These are phyloP conservation scores for Alternaria triticina DNA, from an alignment of 2,329 filamentous ascomycete genomes.

Conservation along the genomic window DNA sequence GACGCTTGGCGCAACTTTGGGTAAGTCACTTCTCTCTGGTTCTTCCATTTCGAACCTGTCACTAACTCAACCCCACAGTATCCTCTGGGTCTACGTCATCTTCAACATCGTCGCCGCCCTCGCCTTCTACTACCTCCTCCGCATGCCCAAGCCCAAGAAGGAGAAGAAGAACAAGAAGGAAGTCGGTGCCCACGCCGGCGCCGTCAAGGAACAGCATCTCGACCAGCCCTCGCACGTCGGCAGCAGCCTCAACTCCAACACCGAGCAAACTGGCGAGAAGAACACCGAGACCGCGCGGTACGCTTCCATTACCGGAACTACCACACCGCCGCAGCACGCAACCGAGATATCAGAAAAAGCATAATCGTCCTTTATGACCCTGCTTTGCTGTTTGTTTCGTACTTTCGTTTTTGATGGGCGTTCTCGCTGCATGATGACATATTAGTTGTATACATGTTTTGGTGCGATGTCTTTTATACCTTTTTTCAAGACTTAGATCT, in stretches of 20 bases:
- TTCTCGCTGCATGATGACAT: background rate
- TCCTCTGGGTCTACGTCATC: conserved; percentile 60
- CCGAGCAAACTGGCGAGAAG: conserved; percentile 15
- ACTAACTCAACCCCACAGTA: conserved; percentile 11
- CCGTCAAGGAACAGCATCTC: conserved; percentile 7
- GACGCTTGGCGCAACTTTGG: conserved; percentile 62
- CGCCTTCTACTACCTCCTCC: conserved; percentile 60
- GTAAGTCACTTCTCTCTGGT: conserved; percentile 26
- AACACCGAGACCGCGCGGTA: conserved; percentile 10
- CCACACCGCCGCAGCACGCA: too few relatives aligned
- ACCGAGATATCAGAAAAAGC: conserved; percentile 25
- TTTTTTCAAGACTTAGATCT: conserved; percentile 4
- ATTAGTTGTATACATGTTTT: background rate
- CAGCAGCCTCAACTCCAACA: conserved; percentile 11
- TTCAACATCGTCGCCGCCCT: conserved; percentile 60
- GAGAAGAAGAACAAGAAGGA: conserved; percentile 33
- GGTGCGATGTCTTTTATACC: background rate
- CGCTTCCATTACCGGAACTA: conserved; percentile 17
- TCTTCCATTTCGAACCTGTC: background rate
- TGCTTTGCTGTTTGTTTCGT: background rate
- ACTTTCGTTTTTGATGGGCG: background rate
- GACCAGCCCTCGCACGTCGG: conserved; percentile 13
- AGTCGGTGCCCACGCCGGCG: conserved; percentile 3
- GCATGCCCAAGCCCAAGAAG: conserved; percentile 60
- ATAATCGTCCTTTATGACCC: background rate